These are phyloP conservation scores for Phyllosticta citriasiana DNA, from an alignment of 2,329 filamentous ascomycete species.

Conservation along the genomic window DNA sequence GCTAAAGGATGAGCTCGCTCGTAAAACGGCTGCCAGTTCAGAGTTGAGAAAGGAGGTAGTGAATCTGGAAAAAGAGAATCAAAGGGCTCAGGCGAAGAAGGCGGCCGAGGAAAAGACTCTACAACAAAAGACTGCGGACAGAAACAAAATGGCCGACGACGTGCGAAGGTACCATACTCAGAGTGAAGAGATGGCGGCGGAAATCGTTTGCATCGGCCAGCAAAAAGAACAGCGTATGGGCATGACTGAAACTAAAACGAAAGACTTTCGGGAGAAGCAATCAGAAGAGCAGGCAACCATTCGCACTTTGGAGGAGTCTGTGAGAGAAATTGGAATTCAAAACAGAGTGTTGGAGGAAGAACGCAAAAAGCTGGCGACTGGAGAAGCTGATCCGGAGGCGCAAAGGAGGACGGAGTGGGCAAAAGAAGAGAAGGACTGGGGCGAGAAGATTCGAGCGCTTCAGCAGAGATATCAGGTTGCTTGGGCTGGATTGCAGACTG, in stretches of 20 bases:
- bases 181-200: conserved; percentile 44
- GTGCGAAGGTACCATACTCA: conserved; percentile 59
- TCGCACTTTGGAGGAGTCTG: conserved; percentile 59
- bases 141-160: conserved; percentile 59
- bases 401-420: conserved; percentile 29
- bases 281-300: conserved; percentile 36
- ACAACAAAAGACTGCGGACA: conserved; percentile 58
- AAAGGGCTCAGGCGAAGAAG: conserved; percentile 67
- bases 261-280: conserved; percentile 31
- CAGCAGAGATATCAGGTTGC: conserved; percentile 38
- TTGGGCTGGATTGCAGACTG: conserved; percentile 24
- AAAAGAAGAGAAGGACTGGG: conserved; percentile 47
- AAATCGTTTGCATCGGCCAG: conserved; percentile 39
- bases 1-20: conserved; percentile 66
- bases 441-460: conserved; percentile 43
- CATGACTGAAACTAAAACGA: conserved; percentile 30
- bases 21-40: conserved; percentile 83
- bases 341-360: conserved; percentile 67
- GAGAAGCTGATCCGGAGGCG: conserved; percentile 32
- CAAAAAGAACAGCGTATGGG: conserved; percentile 28
- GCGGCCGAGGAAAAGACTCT: conserved; percentile 65
- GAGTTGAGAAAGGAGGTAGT: conserved; percentile 75
- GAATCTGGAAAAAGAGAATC: conserved; percentile 70
- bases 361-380: conserved; percentile 43
- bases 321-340: conserved; percentile 59